Evolutionary conservation across 2,329 filamentous ascomycete species (phyloP).

Genomic region (Hypoxylon sp.): DNA sequence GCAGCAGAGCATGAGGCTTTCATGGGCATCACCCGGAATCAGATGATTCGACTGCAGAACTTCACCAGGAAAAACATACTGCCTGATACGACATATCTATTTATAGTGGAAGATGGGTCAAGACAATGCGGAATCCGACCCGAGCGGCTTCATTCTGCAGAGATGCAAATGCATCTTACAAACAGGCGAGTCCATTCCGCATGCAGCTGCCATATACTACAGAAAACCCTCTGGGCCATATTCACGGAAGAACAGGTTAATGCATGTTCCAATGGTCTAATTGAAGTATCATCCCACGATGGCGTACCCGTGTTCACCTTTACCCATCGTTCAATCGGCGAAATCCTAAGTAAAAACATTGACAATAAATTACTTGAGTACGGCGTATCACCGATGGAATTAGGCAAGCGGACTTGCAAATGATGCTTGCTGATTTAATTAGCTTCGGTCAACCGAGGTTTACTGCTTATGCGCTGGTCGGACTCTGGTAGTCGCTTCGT

Average conservation of each 20-base stretch:
- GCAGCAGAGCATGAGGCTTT: conserved; percentile 28
- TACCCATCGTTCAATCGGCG: conserved; percentile 29
- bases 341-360: conserved; percentile 5
- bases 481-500: too few relatives aligned
- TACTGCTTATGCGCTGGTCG: too few relatives aligned
- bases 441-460: background rate
- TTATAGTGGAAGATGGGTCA: conserved; percentile 8
- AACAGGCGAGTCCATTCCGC: background rate
- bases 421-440: background rate
- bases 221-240: background rate
- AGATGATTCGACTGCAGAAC: conserved; percentile 21
- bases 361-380: conserved; percentile 3
- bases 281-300: background rate
- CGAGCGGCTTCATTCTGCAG: background rate
- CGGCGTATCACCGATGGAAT: background rate
- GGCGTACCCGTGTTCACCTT: background rate
- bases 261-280: conserved; percentile 20
- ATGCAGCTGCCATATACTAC: too few relatives aligned
- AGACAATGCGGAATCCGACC: background rate
- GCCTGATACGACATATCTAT: conserved; percentile 12
- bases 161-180: background rate
- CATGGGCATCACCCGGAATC: background rate
- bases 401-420: conserved; percentile 2
- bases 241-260: conserved; percentile 12
- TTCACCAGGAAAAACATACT: conserved; percentile 16